Evolutionary conservation across 2,329 filamentous ascomycete genomes (phyloP).

Genomic region (Alternaria brassicae): DNA sequence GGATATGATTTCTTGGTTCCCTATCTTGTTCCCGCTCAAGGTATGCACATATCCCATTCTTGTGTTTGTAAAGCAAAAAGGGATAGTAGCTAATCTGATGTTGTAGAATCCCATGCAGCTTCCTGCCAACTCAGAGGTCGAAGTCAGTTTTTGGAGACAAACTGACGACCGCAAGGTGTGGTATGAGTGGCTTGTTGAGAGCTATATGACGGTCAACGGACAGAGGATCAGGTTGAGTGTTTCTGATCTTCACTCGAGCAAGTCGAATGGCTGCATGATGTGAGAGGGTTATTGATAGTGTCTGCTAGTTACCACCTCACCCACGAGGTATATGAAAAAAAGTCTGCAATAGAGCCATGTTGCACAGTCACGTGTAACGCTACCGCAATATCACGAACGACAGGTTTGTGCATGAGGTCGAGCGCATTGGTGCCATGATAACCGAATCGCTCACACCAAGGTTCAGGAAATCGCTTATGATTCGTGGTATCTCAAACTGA

Average conservation of each 20-base stretch:
- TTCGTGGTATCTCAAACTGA: constrained; percentile 1
- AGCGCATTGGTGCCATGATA: not conserved
- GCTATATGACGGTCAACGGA: constrained; percentile 70
- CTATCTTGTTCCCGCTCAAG: constrained; percentile 96
- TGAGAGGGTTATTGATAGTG: constrained; percentile 11
- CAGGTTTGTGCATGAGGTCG: not conserved
- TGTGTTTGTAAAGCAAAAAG: accelerated
- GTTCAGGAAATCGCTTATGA: not conserved
- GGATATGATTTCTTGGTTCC: constrained; percentile 99
- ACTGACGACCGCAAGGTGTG: constrained; percentile 95
- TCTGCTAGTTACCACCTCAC: not conserved
- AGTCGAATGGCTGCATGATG: constrained; percentile 51
- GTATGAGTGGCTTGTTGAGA: constrained; percentile 98
- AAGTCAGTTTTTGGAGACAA: constrained; percentile 94
- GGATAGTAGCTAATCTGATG: constrained; percentile 6
- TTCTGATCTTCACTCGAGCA: constrained; percentile 50
- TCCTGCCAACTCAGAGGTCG: constrained; percentile 82
- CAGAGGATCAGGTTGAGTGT: constrained; percentile 69
- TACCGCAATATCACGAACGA: not conserved
- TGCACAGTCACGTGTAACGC: not conserved
- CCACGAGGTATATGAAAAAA: not conserved
- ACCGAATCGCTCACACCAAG: not conserved
- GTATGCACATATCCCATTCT: constrained; percentile 57
- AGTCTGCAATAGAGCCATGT: not conserved
- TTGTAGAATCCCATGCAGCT: constrained; percentile 82